Conservation (phyloP, 2,329 filamentous ascomycete species). For the Colletotrichum noveboracense region DNA sequence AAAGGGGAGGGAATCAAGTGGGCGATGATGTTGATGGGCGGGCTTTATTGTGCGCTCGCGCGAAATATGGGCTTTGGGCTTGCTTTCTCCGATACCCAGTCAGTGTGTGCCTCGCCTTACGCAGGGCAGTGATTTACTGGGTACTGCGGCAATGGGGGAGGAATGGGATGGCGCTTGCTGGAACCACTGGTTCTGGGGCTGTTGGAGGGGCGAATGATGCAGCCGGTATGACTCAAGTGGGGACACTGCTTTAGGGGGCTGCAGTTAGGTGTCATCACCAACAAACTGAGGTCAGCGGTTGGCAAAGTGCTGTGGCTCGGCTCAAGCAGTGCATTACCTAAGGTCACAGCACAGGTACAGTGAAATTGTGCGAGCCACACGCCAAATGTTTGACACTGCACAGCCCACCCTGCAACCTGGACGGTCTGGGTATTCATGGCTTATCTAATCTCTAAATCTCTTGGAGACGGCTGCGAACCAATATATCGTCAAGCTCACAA, state of each 20-base stretch:
- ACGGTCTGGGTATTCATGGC: background rate
- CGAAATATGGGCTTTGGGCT: conserved; percentile 6
- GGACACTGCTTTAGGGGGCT: background rate
- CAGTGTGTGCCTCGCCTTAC: background rate
- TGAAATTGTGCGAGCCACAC: background rate
- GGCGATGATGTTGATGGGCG: conserved; percentile 4
- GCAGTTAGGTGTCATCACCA: background rate
- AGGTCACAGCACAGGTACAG: background rate
- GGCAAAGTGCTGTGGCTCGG: background rate
- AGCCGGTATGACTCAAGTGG: conserved; percentile 18
- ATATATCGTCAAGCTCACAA: background rate
- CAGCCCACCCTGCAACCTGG: background rate
- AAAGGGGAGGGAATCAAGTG: background rate
- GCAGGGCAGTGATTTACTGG: conserved; percentile 1
- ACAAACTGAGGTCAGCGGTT: background rate
- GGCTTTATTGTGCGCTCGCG: conserved; percentile 20
- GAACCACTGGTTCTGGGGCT: background rate
- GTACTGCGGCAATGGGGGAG: background rate
- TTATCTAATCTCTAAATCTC: background rate
- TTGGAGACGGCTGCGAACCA: background rate
- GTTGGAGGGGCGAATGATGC: conserved; percentile 13
- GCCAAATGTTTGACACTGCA: background rate
- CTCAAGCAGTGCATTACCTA: background rate
- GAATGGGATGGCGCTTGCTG: background rate
- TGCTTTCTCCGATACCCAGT: background rate